phyloP scores from a whole-genome alignment of 441 rosid genomes.

The Hypseocharis bilobata region DNA sequence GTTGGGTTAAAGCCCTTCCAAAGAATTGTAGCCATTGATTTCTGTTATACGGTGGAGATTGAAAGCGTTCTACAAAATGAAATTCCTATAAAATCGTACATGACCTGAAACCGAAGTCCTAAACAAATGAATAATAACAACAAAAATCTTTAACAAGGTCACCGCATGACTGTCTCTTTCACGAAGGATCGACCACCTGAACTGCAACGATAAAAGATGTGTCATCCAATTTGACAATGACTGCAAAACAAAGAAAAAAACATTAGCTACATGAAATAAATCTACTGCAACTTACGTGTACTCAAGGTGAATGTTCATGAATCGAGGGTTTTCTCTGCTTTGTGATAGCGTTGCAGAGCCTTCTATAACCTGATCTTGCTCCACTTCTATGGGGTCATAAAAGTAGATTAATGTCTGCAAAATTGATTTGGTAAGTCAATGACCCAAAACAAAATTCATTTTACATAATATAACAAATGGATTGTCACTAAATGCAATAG shows the following conservation, averaged over 20 bases:
- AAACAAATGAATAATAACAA: slow-evolving; percentile 8
- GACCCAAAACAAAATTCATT: background rate
- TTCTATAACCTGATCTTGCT: slow-evolving; percentile 81
- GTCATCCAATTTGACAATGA: background rate
- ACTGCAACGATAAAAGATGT: slow-evolving; percentile 35
- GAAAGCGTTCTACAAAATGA: background rate
- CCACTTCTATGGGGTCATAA: slow-evolving; percentile 80
- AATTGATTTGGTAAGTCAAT: slow-evolving; percentile 8
- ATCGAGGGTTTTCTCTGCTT: slow-evolving; percentile 78
- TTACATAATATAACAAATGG: background rate
- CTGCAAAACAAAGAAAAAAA: background rate
- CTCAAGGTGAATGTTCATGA: slow-evolving; percentile 90
- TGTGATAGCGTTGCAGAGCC: slow-evolving; percentile 75
- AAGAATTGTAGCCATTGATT: background rate
- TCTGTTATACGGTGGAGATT: background rate
- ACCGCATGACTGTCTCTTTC: slow-evolving; percentile 78
- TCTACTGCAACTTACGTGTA: slow-evolving; percentile 53
- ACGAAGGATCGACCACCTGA: slow-evolving; percentile 81
- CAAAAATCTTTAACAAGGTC: slow-evolving; percentile 16
- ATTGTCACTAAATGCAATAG: background rate
- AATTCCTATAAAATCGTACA: background rate
- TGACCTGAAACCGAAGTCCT: background rate
- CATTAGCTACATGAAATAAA: slow-evolving; percentile 4
- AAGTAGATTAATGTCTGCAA: slow-evolving; percentile 88
- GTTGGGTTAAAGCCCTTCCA: no score